Conservation (phyloP, 768 basidiomycete genomes). For the Lactarius hatsudake region DNA sequence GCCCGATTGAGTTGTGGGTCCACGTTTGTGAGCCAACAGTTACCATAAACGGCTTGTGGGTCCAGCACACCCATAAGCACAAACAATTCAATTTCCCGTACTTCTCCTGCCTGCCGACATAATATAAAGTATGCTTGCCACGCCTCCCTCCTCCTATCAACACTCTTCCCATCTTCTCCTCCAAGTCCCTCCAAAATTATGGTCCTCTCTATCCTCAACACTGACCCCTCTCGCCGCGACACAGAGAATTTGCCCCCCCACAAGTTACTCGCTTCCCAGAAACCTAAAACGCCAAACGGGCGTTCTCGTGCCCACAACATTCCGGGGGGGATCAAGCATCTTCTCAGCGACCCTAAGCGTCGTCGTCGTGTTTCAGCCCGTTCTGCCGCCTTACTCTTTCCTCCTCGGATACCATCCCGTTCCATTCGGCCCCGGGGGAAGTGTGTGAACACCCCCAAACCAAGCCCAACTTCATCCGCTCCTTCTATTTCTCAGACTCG, state of each 20-base stretch:
- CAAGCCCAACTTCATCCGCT: background rate
- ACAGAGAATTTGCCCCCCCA: background rate
- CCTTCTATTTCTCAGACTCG: background rate
- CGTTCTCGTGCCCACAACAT: conserved; percentile 24
- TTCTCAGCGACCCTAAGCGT: conserved; percentile 17
- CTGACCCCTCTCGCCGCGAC: conserved; percentile 6
- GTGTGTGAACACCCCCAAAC: background rate
- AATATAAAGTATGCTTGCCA: conserved; percentile 15
- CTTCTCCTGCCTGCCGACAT: background rate
- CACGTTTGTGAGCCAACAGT: background rate
- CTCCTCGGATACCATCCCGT: background rate
- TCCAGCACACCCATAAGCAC: conserved; percentile 10
- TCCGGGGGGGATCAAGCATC: conserved; percentile 20
- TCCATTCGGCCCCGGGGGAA: background rate
- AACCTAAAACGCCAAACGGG: background rate
- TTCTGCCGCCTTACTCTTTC: background rate
- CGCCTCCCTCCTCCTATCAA: background rate
- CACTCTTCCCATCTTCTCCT: background rate
- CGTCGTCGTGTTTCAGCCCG: conserved; percentile 15
- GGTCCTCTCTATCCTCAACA: conserved; percentile 22
- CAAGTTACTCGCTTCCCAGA: conserved; percentile 1
- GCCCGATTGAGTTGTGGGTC: conserved; percentile 5
- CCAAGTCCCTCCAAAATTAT: background rate
- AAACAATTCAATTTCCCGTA: background rate
- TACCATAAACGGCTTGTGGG: conserved; percentile 14